Percentiles rank a stretch among this genome's conserved stretches.
These are phyloP conservation scores for Mycocentrospora acerina DNA, from an alignment of 2,329 filamentous ascomycete species.

Conservation along the genomic window DNA sequence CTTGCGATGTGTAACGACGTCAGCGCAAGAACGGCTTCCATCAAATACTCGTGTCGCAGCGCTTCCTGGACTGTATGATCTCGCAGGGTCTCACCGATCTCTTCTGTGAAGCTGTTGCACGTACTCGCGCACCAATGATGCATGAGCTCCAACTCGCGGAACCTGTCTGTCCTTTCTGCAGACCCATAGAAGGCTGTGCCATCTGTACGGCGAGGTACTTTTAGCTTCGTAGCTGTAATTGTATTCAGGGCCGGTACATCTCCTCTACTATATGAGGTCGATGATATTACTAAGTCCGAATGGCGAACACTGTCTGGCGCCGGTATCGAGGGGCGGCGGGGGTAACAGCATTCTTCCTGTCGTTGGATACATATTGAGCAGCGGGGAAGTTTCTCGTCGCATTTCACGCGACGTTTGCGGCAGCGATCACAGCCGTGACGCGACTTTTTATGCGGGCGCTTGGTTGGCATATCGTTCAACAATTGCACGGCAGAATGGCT, in stretches of 20 bases:
- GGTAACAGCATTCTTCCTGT: constrained; percentile 8
- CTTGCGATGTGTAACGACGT: constrained; percentile 12
- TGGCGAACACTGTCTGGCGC: no score
- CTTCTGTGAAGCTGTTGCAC: constrained; percentile 9
- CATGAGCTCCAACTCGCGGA: constrained; percentile 11
- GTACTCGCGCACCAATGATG: constrained; percentile 15
- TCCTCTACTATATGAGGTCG: no score
- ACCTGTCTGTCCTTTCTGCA: constrained; percentile 1
- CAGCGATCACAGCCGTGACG: constrained; percentile 16
- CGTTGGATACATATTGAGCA: constrained; percentile 9
- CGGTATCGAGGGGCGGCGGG: constrained; percentile 4
- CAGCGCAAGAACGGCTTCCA: constrained; percentile 15
- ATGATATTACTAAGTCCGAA: no score
- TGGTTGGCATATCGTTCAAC: constrained; percentile 14
- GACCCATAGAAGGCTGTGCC: no score
- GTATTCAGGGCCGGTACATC: no score
- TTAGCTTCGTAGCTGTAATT: no score
- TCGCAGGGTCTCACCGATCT: constrained; percentile 7
- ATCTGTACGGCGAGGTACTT: no score
- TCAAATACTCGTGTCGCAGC: constrained; percentile 14
- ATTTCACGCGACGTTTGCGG: constrained; percentile 14
- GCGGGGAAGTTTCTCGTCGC: constrained; percentile 10
- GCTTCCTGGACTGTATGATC: constrained; percentile 13
- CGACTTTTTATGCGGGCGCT: constrained; percentile 13
- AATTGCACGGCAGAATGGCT: no score